Conservation (phyloP, 2,329 filamentous ascomycete genomes). For the Ceratocystiopsis brevicomis region DNA sequence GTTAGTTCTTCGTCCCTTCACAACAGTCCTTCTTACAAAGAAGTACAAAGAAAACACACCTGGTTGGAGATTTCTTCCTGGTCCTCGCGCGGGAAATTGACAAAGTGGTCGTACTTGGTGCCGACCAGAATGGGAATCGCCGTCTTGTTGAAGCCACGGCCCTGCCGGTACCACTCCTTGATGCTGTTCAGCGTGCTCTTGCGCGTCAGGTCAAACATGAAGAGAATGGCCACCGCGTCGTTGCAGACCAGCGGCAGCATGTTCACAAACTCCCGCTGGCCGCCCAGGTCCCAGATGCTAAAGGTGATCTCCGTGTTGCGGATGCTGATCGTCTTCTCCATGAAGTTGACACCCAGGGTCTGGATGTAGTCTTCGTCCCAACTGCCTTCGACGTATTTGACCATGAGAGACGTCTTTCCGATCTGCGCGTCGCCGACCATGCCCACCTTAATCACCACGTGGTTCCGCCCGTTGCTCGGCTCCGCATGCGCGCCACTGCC, state of each 20-base stretch:
- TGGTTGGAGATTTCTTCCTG: slow-evolving; percentile 97
- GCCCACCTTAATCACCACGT: slow-evolving; percentile 95
- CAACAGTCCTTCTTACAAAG: not conserved
- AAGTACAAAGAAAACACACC: slow-evolving; percentile 29
- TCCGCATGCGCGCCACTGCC: slow-evolving; percentile 20
- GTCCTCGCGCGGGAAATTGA: slow-evolving; percentile 93
- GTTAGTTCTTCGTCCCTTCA: not conserved
- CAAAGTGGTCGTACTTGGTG: slow-evolving; percentile 98
- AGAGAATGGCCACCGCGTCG: slow-evolving; percentile 91
- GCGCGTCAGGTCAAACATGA: slow-evolving; percentile 97
- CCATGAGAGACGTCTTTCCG: slow-evolving; percentile 97
- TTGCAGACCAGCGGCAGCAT: slow-evolving; percentile 99
- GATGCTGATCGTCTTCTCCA: slow-evolving; percentile 99
- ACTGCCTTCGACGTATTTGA: slow-evolving; percentile 97
- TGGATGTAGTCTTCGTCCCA: slow-evolving; percentile 99
- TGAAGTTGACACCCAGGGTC: slow-evolving; percentile 96
- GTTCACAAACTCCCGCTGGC: slow-evolving; percentile 97
- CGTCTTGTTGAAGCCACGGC: slow-evolving; percentile 96
- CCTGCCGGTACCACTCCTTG: slow-evolving; percentile 98
- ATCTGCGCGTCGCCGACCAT: slow-evolving; percentile 99
- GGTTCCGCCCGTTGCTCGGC: slow-evolving; percentile 34
- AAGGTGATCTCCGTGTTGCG: slow-evolving; percentile 99
- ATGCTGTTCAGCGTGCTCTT: slow-evolving; percentile 98
- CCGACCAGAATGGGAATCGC: slow-evolving; percentile 96
- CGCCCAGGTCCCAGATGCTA: slow-evolving; percentile 96